These are phyloP conservation scores for Aspergillus awamori DNA, from an alignment of 2,329 filamentous ascomycete genomes.

Conservation along the genomic window DNA sequence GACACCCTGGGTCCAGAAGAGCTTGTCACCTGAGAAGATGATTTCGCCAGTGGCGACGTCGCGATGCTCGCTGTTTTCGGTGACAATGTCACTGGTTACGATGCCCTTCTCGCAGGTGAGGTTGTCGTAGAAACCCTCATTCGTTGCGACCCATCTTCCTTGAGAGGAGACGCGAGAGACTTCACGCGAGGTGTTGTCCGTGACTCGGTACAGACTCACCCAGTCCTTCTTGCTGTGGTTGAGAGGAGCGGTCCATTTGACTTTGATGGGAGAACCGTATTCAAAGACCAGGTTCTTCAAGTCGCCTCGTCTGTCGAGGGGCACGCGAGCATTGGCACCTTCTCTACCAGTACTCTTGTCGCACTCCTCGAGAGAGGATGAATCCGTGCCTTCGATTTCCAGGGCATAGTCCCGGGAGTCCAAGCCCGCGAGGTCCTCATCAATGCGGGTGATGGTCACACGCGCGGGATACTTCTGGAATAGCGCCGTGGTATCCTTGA, in stretches of 20 bases:
- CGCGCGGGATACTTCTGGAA: conserved; percentile 89
- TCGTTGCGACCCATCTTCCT: conserved; percentile 86
- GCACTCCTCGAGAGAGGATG: conserved; percentile 53
- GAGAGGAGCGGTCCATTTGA: conserved; percentile 85
- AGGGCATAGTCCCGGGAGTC: conserved; percentile 81
- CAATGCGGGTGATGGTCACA: conserved; percentile 77
- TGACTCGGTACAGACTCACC: conserved; percentile 95
- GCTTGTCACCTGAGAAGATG: conserved; percentile 84
- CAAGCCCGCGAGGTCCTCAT: conserved; percentile 77
- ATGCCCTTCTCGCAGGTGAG: conserved; percentile 76
- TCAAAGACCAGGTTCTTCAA: conserved; percentile 78
- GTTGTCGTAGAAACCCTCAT: conserved; percentile 74
- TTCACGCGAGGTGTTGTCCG: conserved; percentile 86
- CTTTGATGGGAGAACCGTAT: conserved; percentile 86
- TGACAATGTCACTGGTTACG: conserved; percentile 64
- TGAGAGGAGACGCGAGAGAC: conserved; percentile 81
- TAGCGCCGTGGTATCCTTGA: conserved; percentile 81
- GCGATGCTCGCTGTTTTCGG: conserved; percentile 51
- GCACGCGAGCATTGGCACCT: conserved; percentile 68
- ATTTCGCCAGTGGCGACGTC: conserved; percentile 77
- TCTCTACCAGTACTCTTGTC: conserved; percentile 73
- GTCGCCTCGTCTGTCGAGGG: conserved; percentile 61
- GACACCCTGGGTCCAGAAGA: conserved; percentile 95
- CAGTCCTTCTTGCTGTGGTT: conserved; percentile 91
- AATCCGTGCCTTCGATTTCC: conserved; percentile 68